Evolutionary conservation across 2,329 filamentous ascomycete species (phyloP).

Genomic region (Chaetomium olivaceum): DNA sequence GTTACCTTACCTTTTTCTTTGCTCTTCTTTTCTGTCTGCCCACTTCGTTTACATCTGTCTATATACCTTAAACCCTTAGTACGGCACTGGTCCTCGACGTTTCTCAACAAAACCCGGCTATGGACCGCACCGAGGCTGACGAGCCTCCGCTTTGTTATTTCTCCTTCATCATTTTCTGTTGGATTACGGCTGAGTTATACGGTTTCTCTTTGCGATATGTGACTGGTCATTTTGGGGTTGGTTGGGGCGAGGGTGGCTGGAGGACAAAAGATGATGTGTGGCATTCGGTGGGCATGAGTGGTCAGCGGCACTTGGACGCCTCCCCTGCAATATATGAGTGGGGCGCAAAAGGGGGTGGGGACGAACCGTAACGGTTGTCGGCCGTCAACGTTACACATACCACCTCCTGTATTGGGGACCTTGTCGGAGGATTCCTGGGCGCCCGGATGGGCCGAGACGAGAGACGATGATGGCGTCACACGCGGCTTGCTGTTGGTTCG

Average conservation of each 20-base stretch:
- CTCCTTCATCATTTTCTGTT: background rate
- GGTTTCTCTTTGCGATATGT: background rate
- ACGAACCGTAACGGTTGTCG: background rate
- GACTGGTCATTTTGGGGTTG: background rate
- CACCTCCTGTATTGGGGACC: background rate
- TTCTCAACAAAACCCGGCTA: background rate
- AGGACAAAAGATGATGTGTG: background rate
- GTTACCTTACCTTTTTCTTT: slow-evolving; percentile 1
- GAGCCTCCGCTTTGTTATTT: background rate
- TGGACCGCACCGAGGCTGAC: background rate
- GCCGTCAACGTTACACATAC: background rate
- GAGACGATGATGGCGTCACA: background rate
- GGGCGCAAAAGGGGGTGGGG: background rate
- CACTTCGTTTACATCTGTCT: slow-evolving; percentile 3
- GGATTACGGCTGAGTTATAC: background rate
- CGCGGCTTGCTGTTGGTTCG: background rate
- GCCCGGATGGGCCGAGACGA: background rate
- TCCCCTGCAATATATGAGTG: background rate
- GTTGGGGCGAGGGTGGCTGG: too few species aligned
- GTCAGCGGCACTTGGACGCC: background rate
- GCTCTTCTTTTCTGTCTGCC: background rate
- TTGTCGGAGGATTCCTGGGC: background rate
- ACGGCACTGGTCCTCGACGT: background rate
- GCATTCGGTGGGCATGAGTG: background rate
- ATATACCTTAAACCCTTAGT: slow-evolving; percentile 6